Base-by-base conservation (phyloP, 306 rosid species). In the Fagus crenata region DNA sequence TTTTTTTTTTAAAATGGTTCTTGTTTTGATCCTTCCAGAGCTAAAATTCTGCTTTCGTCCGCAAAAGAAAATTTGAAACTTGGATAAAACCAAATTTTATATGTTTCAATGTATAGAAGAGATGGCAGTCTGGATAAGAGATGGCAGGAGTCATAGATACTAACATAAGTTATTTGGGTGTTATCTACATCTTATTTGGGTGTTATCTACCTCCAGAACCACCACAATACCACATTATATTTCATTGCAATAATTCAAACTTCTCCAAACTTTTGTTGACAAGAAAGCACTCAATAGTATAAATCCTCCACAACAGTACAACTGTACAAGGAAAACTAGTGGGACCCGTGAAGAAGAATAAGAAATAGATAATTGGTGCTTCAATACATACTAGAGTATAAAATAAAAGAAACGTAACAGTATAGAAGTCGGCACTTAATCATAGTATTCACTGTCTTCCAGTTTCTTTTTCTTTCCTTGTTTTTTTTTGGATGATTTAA, bases 251-350 rank as follows among this genome's bases (percentile, higher is more conserved):
- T 36, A 9, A 33, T 63, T 67, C 71, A 67, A 67, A 67, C 71
- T 67, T 67, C 71, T 67, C 71, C 71, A 67, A 67, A 67, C 71
- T 67, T 67, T 67, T 39, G 71, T 67, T 67, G 71, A 67, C 71
- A 6, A 67, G 71, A 65, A 39, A 17, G 28, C 18, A 65, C n/a
- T 5, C 3, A 37, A 67, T 7, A 13, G 31, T 7, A 6, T 3
- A 64, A 64, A 17, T 36, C 7, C 33, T 17, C 49, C 18, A 7
- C 32, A 36, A 35, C 49, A 15, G 71, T 37, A 49, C 28, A 22
- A 22, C 28, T 22, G 28, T 22, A 33, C 15, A 67, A 1, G 14
- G 51, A 67, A 67, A 67, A 67, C 32, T 17, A 67, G 18, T 37
- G 71, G 71, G 43, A 1, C 41, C 41, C 31, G 41, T 40, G 4